These are phyloP conservation scores for Monosporozyma siamensis DNA, from an alignment of 805 yeast species.

Conservation along the genomic window DNA sequence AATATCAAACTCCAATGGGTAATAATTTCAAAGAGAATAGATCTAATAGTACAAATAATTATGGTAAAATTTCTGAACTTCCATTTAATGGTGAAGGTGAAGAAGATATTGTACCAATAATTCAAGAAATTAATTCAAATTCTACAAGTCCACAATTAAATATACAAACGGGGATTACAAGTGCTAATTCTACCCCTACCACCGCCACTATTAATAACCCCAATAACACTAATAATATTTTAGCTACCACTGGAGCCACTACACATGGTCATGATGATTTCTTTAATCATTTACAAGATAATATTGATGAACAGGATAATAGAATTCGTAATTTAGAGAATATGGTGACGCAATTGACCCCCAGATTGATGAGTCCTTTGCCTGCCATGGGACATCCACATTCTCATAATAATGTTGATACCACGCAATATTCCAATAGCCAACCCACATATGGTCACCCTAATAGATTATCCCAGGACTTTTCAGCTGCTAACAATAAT, in stretches of 20 bases:
- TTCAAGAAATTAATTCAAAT: neutral
- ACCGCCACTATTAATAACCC: neutral
- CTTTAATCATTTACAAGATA: slow-evolving; percentile 14
- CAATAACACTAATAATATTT: neutral
- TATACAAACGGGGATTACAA: no score
- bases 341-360: slow-evolving; percentile 14
- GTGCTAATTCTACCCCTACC: no score
- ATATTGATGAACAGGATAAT: slow-evolving; percentile 25
- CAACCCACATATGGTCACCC: no score
- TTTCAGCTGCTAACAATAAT: neutral
- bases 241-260: neutral
- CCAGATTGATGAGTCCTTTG: slow-evolving; percentile 1
- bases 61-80: slow-evolving; percentile 18
- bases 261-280: neutral
- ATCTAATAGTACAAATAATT: neutral
- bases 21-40: neutral
- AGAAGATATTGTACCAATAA: neutral
- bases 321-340: slow-evolving; percentile 27
- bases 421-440: no score
- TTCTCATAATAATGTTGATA: no score
- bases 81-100: slow-evolving; percentile 21
- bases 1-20: neutral
- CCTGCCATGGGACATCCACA: neutral
- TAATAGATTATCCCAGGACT: no score
- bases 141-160: neutral